A percentile compares a stretch with the other conserved stretches of the same genome.
Conservation (phyloP, 176 grass and related monocot genomes). For the Ananas comosus region DNA sequence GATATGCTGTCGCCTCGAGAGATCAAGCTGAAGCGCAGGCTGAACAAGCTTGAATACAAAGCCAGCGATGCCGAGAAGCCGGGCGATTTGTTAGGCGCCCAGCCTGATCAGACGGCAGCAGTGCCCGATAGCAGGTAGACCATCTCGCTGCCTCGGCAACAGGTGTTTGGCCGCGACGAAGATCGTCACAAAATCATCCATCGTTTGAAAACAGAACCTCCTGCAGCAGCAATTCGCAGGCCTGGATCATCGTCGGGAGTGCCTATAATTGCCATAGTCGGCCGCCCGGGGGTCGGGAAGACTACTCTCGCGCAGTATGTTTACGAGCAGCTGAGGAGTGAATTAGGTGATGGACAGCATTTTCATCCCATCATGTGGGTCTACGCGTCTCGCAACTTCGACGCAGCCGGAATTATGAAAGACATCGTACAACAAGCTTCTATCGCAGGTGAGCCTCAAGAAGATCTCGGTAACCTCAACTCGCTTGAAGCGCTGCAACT, state of each 20-base stretch:
- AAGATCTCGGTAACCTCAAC: background rate
- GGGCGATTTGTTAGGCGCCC: background rate
- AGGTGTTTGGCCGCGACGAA: conserved; percentile 3
- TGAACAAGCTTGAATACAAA: no score
- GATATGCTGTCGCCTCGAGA: no score
- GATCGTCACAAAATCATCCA: background rate
- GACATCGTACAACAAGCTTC: background rate
- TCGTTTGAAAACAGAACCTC: no score
- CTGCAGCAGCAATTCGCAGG: no score
- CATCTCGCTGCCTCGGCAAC: background rate
- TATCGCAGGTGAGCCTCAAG: background rate
- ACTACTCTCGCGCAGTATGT: background rate
- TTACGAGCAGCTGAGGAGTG: background rate
- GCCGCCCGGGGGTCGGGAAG: background rate
- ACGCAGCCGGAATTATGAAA: background rate
- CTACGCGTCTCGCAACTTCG: background rate
- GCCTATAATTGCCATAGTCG: background rate
- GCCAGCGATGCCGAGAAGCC: background rate
- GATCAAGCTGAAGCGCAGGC: no score
- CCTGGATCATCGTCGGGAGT: no score
- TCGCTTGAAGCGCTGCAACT: background rate
- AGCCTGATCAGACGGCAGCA: background rate
- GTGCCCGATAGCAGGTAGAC: no score
- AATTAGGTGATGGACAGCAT: background rate
- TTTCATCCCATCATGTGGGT: background rate